Evolutionary conservation across 495 filamentous ascomycete species (phyloP).

Genomic region (Daldinia bambusicola): DNA sequence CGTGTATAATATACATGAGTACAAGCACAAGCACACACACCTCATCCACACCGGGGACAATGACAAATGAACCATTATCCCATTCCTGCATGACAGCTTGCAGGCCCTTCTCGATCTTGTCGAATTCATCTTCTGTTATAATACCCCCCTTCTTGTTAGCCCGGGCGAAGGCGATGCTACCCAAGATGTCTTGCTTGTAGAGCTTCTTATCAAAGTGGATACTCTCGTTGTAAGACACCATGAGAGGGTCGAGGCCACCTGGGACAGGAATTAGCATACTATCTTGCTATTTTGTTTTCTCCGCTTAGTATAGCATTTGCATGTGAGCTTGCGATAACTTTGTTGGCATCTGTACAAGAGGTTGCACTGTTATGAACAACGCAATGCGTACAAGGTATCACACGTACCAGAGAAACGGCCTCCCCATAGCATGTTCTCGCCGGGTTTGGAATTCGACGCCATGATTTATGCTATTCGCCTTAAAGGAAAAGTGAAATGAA

Average conservation of each 20-base stretch:
- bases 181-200: conserved; percentile 81
- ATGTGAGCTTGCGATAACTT: background rate
- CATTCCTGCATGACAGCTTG: conserved; percentile 79
- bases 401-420: conserved; percentile 79
- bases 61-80: conserved; percentile 67
- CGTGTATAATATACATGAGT: background rate
- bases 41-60: conserved; percentile 71
- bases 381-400: conserved; percentile 9
- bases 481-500: background rate
- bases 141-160: conserved; percentile 82
- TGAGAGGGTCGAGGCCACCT: conserved; percentile 87
- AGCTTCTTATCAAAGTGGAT: conserved; percentile 84
- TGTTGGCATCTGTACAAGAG: background rate
- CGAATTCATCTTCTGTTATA: conserved; percentile 78
- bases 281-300: background rate
- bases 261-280: background rate
- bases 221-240: conserved; percentile 90
- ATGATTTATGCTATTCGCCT: conserved; percentile 6
- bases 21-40: conserved; percentile 5
- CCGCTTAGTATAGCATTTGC: background rate
- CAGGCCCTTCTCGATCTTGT: conserved; percentile 79
- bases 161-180: conserved; percentile 87
- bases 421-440: conserved; percentile 79
- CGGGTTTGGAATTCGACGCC: conserved; percentile 31
- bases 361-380: background rate